These are phyloP conservation scores for Phytophthora citricola DNA, from an alignment of 352 stramenopile genomes.

Conservation along the genomic window DNA sequence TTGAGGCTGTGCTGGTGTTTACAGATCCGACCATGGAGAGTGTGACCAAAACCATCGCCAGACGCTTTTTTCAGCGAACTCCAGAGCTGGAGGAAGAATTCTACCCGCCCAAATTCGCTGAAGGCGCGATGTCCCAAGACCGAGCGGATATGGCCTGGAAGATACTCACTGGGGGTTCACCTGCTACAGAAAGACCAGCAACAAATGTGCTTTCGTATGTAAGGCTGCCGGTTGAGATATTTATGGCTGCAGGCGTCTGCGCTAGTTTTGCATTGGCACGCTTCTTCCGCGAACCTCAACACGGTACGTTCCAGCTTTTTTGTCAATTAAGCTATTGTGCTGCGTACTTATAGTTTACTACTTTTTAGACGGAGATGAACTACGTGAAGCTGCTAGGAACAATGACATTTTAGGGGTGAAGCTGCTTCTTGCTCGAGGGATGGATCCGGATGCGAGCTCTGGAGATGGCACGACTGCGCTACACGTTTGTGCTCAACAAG, in stretches of 20 bases:
- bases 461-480: conserved; percentile 73
- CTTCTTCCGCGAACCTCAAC: conserved; percentile 74
- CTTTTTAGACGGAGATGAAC: conserved; percentile 71
- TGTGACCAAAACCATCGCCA: conserved; percentile 6
- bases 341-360: neutral
- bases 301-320: conserved; percentile 46
- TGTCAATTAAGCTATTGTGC: neutral
- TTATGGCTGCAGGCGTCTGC: conserved; percentile 58
- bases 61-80: conserved; percentile 43
- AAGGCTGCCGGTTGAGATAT: conserved; percentile 52
- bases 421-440: conserved; percentile 63
- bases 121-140: conserved; percentile 16
- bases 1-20: conserved; percentile 58
- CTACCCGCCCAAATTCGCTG: conserved; percentile 30
- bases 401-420: conserved; percentile 73
- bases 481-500: conserved; percentile 85
- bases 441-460: conserved; percentile 54
- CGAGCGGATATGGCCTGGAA: conserved; percentile 24
- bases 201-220: conserved; percentile 31
- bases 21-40: conserved; percentile 55
- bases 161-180: conserved; percentile 15
- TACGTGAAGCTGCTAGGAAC: conserved; percentile 76
- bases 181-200: neutral
- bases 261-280: conserved; percentile 61
- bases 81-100: conserved; percentile 28